Evolutionary conservation across 108 stramenopile species (phyloP).

Genomic region (Nitzschia inconspicua): DNA sequence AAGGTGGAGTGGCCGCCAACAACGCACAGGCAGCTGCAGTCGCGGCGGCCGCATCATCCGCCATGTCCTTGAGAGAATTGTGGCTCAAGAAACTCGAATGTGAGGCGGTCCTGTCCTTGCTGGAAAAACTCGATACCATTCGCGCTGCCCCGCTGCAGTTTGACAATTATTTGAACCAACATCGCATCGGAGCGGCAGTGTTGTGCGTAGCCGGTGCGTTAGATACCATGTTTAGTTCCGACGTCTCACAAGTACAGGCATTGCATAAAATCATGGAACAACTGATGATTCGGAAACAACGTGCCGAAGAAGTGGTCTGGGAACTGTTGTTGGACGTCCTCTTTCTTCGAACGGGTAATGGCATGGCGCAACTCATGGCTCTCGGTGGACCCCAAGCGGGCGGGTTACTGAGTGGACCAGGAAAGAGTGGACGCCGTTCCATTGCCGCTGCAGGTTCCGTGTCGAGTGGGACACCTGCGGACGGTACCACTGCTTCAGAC

Average conservation of each 20-base stretch:
- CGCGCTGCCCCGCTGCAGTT: conserved; percentile 78
- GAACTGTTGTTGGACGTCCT: conserved; percentile 71
- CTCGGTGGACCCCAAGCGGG: not conserved
- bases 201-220: conserved; percentile 54
- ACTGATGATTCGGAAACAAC: conserved; percentile 78
- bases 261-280: conserved; percentile 82
- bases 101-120: conserved; percentile 67
- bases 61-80: conserved; percentile 76
- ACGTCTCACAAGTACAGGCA: conserved; percentile 68
- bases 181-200: conserved; percentile 76
- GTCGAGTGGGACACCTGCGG: not conserved
- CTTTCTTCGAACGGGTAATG: conserved; percentile 65
- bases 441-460: not conserved
- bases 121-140: conserved; percentile 78
- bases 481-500: not conserved
- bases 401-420: not conserved
- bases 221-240: conserved; percentile 70
- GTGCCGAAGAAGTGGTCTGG: conserved; percentile 84
- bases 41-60: conserved; percentile 27
- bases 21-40: conserved; percentile 3
- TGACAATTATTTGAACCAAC: conserved; percentile 41
- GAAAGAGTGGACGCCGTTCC: not conserved
- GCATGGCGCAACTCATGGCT: conserved; percentile 7
- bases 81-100: conserved; percentile 89
- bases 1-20: not conserved